A percentile compares a stretch with the other conserved stretches of the same genome.
Evolutionary conservation across 2,329 filamentous ascomycete genomes (phyloP).

Genomic region (Xylariales sp.): DNA sequence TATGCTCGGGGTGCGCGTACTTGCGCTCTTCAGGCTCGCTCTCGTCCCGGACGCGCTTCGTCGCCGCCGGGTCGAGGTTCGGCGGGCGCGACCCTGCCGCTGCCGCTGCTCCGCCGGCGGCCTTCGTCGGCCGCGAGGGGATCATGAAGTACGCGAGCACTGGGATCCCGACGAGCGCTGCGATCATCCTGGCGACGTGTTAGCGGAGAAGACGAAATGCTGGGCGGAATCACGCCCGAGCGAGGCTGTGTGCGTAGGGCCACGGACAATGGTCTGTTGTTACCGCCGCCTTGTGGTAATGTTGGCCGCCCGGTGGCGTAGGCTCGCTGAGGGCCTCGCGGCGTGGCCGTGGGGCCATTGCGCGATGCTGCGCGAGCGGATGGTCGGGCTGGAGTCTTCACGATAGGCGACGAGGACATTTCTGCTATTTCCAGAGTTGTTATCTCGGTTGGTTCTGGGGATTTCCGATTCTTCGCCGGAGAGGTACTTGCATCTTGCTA

Average conservation of each 20-base stretch:
- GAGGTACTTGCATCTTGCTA: no score
- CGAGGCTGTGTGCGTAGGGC: no score
- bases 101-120: no score
- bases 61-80: conserved; percentile 33
- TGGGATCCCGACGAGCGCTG: conserved; percentile 28
- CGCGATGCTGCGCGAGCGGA: conserved; percentile 8
- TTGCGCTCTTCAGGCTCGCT: conserved; percentile 12
- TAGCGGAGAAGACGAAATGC: no score
- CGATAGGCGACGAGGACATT: conserved; percentile 20
- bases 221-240: no score
- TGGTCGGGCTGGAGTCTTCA: conserved; percentile 19
- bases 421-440: background rate
- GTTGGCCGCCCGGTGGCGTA: conserved; percentile 28
- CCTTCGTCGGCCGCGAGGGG: conserved; percentile 4
- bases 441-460: background rate
- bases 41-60: conserved; percentile 18
- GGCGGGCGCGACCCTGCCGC: background rate
- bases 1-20: conserved; percentile 38
- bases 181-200: conserved; percentile 33
- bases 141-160: conserved; percentile 36
- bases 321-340: conserved; percentile 7
- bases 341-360: background rate
- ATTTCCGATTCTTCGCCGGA: background rate
- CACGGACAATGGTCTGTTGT: conserved; percentile 34
- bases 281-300: conserved; percentile 18